Base-by-base conservation (phyloP, 1,139 yeast genomes). In the Scheffersomyces titani region DNA sequence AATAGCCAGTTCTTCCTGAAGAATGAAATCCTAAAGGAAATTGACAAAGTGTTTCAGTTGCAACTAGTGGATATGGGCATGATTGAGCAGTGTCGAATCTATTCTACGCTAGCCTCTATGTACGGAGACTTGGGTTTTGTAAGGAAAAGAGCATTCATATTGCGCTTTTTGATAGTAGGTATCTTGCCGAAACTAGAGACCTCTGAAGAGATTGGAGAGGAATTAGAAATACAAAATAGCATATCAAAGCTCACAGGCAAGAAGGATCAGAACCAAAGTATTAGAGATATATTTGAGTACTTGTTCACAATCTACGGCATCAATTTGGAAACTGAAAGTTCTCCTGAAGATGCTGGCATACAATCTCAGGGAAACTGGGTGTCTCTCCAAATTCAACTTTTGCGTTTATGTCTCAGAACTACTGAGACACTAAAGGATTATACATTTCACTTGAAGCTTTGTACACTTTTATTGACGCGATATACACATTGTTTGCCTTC, bases 61-160 rank as follows among this genome's bases (percentile, higher is more conserved):
- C 81, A 77, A 61, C 63, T 79, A 48, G 68, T 69, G 1, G 79
- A 80, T 49, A 74, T 88, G 75, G 76, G 78, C 24, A 62, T 82
- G 1, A 61, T 73, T n/a, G 83, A 86, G 20, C 91, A 86, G 67
- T 78, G 87, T 56, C 71, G 84, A 52, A 80, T 92, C 0, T 89
- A 88, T 68, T 80, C 88, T 19, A 82, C 89, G 0, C 72, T 93
- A 59, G 90, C 96, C 0, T 71, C 86, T 4, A 74, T 90, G 1
- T 92, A 89, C 68, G 78, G 85, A 2, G 83, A 82, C 48, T 76
- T 92, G 55, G 86, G 87, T 0, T 79, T 89, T 66, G 61, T 69
- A 9, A 77, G 98, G 61, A 92, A 92, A 63, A 80, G 87, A 59
- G 86, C 92, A 0, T 86, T 93, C 61, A 81, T 90, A 44, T 70